These are phyloP conservation scores for Xylaria sp. DNA, from an alignment of 2,329 filamentous ascomycete species.

Conservation along the genomic window DNA sequence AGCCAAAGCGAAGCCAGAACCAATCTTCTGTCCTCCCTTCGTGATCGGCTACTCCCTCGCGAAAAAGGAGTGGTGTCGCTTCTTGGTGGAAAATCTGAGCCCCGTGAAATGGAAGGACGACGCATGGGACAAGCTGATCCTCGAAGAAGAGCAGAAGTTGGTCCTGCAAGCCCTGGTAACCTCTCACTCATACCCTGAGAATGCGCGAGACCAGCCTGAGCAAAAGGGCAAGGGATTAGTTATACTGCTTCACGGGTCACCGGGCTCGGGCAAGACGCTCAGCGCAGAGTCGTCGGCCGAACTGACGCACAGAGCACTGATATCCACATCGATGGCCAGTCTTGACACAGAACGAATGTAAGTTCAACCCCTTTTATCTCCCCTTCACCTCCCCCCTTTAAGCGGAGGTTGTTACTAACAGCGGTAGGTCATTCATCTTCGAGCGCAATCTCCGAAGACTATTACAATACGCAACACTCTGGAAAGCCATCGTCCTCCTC, in stretches of 20 bases:
- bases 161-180: constrained; percentile 39
- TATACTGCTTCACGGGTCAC: constrained; percentile 50
- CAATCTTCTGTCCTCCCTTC: constrained; percentile 39
- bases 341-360: constrained; percentile 31
- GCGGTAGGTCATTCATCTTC: constrained; percentile 30
- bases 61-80: constrained; percentile 41
- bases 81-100: constrained; percentile 36
- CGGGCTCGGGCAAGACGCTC: constrained; percentile 52
- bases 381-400: not conserved
- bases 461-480: constrained; percentile 39
- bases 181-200: constrained; percentile 39
- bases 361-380: not conserved
- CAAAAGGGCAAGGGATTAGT: constrained; percentile 53
- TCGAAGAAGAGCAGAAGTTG: constrained; percentile 39
- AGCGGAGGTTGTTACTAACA: not conserved
- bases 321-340: constrained; percentile 34
- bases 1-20: constrained; percentile 19
- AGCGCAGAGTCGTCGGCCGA: constrained; percentile 49
- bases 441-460: constrained; percentile 38
- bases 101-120: constrained; percentile 36
- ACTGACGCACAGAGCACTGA: constrained; percentile 31
- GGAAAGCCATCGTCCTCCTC: constrained; percentile 44
- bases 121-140: constrained; percentile 38
- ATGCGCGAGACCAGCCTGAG: constrained; percentile 37
- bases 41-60: constrained; percentile 40